Base-by-base conservation (phyloP, 257 asterid species). In the Avicennia marina region DNA sequence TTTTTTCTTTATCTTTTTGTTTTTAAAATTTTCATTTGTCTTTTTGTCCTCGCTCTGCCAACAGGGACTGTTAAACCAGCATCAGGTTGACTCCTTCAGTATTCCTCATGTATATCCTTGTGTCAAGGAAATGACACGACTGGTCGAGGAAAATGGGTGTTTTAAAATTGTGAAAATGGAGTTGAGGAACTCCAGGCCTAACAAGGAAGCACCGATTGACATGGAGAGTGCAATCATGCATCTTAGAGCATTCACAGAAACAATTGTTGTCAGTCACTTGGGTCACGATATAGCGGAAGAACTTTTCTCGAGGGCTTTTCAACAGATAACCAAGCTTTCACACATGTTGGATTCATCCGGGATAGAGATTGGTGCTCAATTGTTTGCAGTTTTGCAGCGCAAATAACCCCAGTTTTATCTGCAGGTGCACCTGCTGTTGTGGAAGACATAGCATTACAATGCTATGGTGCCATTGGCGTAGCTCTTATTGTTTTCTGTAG, bases 31-130 rank as follows among this genome's bases (percentile, higher is more conserved):
- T 33, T 40, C 46, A 43, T 43, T 40, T 4, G n/a, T 40, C 7
- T 40, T 2, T 4, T 40, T 4, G 2, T 20, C 21, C 13, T 39
- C 17, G 24, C 11, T 15, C 25, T 24, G 8, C 0, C 22, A 25
- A 36, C 70, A 78, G 80, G 81, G 76, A 26, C 31, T 66, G 12
- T 21, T 70, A 20, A 27, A 64, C 1, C 66, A 73, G 50, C 70
- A 67, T 13, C 53, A 44, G 5, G 72, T 73, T 7, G 68, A 76
- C 44, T 41, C 61, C 2, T 73, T 80, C 58, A 76, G 73, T 42
- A 22, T 72, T 12, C 81, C 81, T 15, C 53, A 61, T 17, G 47
- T 74, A 2, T 69, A 58, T 18, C 70, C 77, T 16, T 39, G 36
- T 0, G 27, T 56, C 1, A 18, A 69, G 6, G 62, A 79, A 49